Evolutionary conservation across 225 moss, liverwort and hornwort species (phyloP), one percentile per base, ranked within the genome.

Genomic region (Anthoceros angustus): DNA sequence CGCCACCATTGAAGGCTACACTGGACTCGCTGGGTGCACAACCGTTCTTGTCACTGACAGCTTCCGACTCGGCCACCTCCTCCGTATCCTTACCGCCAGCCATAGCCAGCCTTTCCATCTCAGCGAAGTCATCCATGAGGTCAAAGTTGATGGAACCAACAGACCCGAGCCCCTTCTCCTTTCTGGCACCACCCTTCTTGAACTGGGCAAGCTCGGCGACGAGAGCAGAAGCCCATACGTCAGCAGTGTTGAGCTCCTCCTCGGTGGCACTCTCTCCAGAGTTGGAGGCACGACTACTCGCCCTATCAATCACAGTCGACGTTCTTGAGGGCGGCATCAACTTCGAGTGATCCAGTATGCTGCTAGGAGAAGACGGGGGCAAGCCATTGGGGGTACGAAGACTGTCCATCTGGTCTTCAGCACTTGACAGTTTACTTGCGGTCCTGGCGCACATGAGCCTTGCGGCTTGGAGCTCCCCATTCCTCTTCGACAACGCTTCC

Each of bases 121-220:
- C 90, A 64, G 76, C 74, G 43, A 94, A 94, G 61, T 94, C 93
- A 68, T 84, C 80, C 86, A 94, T 83, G 43, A 94, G 80, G n/a
- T 87, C 87, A 64, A 87, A 70, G 50, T 86, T 75, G 25, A 55
- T 55, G 55, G 55, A 55, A n/a, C 55, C 14, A 7, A 69, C 64
- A 1, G 82, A 70, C 61, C 69, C 72, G 39, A 71, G 70, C 25
- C 42, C 71, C 65, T 81, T 62, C 71, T 72, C 63, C 55, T 20
- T 20, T 23, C 18, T 46, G 20, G 69, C 38, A 48, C 32, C 21
- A 50, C 45, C 63, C 14, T 66, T 83, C 55, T 64, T 73, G 40
- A 80, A 77, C 20, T 79, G 67, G 41, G 68, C 82, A 21, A 72
- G 64, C 69, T 77, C 70, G 40, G 72, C 78, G 40, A 83, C 72